Conservation (phyloP, 495 filamentous ascomycete genomes). For the Xylaria acuta region DNA sequence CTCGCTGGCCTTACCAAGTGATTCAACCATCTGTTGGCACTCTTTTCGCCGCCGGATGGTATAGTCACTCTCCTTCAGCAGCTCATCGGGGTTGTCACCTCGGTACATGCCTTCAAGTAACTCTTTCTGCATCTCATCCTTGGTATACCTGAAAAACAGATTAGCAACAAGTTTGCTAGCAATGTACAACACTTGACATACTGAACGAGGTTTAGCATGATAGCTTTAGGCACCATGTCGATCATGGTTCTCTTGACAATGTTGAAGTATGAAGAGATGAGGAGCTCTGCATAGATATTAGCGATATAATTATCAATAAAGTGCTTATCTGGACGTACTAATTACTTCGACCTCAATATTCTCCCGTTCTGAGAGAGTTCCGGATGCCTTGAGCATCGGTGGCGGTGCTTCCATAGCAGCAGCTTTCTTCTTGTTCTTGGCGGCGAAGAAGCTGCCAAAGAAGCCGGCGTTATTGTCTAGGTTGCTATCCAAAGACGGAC, state of each 20-base stretch:
- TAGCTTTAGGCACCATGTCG: conserved; percentile 99
- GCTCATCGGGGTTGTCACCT: conserved; percentile 83
- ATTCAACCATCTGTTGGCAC: conserved; percentile 99
- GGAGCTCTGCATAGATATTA: conserved; percentile 68
- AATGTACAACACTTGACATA: conserved; percentile 57
- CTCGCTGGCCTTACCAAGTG: conserved; percentile 83
- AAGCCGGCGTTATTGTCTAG: conserved; percentile 73
- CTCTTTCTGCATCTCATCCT: conserved; percentile 98
- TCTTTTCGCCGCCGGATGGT: conserved; percentile 94
- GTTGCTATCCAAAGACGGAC: conserved; percentile 63
- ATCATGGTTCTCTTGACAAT: conserved; percentile 99
- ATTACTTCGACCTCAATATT: conserved; percentile 96
- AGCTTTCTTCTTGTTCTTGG: conserved; percentile 99
- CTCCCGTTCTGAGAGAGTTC: conserved; percentile 90
- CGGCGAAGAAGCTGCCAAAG: conserved; percentile 96
- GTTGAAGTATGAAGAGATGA: conserved; percentile 97
- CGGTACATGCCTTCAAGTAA: conserved; percentile 98
- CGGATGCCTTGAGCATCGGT: conserved; percentile 89
- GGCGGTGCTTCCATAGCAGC: conserved; percentile 98
- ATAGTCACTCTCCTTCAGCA: conserved; percentile 98
- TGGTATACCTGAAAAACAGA: conserved; percentile 72
- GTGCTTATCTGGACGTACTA: conserved; percentile 68
- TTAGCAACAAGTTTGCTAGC: conserved; percentile 28
- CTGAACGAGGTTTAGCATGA: conserved; percentile 97
- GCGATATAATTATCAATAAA: conserved; percentile 28